These are phyloP conservation scores for Sporothrix dimorphospora DNA, from an alignment of 2,329 filamentous ascomycete species.

Conservation along the genomic window DNA sequence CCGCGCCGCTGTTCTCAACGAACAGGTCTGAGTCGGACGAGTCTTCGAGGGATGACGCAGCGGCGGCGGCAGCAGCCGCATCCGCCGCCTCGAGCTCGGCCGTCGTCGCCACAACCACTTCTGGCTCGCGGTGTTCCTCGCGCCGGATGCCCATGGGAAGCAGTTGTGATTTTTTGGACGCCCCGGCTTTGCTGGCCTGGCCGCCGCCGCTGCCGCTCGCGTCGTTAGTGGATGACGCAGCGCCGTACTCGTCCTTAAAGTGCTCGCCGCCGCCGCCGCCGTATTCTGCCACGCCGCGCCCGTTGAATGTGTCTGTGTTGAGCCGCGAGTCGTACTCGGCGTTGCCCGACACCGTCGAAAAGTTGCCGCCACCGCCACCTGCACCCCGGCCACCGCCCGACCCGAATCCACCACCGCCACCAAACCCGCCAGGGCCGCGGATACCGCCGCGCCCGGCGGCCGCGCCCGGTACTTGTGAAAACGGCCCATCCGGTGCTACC, in stretches of 20 bases:
- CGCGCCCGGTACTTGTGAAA: constrained; percentile 40
- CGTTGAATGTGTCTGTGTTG: constrained; percentile 60
- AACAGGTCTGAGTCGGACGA: constrained; percentile 37
- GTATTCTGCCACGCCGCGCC: constrained; percentile 36
- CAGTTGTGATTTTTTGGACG: constrained; percentile 38
- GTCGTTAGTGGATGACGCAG: constrained; percentile 32
- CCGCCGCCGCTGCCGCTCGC: constrained; percentile 33
- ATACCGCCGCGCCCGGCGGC: constrained; percentile 32
- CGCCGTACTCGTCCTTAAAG: constrained; percentile 47
- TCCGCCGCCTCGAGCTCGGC: constrained; percentile 58
- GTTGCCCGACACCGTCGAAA: constrained; percentile 31
- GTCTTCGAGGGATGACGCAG: constrained; percentile 34
- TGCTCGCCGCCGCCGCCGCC: constrained; percentile 49
- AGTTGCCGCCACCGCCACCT: constrained; percentile 36
- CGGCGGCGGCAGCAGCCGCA: constrained; percentile 35
- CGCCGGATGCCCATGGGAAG: constrained; percentile 62
- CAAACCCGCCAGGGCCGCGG: constrained; percentile 33
- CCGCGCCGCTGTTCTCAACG: constrained; percentile 30
- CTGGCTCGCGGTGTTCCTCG: constrained; percentile 57
- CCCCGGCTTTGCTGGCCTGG: not conserved
- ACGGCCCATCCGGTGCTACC: constrained; percentile 43
- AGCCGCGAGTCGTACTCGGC: constrained; percentile 53
- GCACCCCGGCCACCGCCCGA: constrained; percentile 25
- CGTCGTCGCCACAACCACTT: constrained; percentile 58
- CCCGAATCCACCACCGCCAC: constrained; percentile 26